Evolutionary conservation across 371 early-diverging fungal species (phyloP).

Genomic region (Rhizopus sp.): DNA sequence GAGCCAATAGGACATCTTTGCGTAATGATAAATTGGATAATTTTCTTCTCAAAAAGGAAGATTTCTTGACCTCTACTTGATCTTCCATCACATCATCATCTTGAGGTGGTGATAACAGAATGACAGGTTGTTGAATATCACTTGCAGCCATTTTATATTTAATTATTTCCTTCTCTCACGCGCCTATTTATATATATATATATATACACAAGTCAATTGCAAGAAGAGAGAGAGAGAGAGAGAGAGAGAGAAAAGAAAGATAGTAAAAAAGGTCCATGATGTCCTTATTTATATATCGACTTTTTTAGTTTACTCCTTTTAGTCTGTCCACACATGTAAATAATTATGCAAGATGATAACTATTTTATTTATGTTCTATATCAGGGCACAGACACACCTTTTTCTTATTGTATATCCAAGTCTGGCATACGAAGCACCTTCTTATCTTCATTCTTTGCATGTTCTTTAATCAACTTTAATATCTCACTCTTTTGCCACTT

Average conservation of each 20-base stretch:
- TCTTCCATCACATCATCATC: background rate
- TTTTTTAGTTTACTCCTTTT: background rate
- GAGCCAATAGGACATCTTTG: slow-evolving; percentile 1
- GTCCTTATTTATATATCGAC: background rate
- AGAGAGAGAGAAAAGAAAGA: background rate
- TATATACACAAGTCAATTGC: background rate
- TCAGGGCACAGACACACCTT: background rate
- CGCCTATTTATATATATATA: too few species aligned
- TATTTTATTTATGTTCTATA: too few species aligned
- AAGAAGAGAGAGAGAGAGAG: background rate
- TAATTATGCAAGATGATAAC: background rate
- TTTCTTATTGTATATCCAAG: slow-evolving; percentile 35
- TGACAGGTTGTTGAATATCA: slow-evolving; percentile 14
- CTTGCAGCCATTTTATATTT: background rate
- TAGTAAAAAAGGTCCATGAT: background rate
- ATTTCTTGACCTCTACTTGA: background rate
- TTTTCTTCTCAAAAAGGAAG: slow-evolving; percentile 16
- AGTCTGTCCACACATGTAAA: too few species aligned
- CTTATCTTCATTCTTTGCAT: slow-evolving; percentile 71
- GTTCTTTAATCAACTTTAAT: slow-evolving; percentile 62
- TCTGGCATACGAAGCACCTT: slow-evolving; percentile 78
- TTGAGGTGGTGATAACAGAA: slow-evolving; percentile 22
- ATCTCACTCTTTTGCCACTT: slow-evolving; percentile 52
- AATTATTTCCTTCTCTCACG: background rate
- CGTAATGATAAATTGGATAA: slow-evolving; percentile 20